Evolutionary conservation across 2,329 filamentous ascomycete genomes (phyloP).

Genomic region (Cercospora beticola): DNA sequence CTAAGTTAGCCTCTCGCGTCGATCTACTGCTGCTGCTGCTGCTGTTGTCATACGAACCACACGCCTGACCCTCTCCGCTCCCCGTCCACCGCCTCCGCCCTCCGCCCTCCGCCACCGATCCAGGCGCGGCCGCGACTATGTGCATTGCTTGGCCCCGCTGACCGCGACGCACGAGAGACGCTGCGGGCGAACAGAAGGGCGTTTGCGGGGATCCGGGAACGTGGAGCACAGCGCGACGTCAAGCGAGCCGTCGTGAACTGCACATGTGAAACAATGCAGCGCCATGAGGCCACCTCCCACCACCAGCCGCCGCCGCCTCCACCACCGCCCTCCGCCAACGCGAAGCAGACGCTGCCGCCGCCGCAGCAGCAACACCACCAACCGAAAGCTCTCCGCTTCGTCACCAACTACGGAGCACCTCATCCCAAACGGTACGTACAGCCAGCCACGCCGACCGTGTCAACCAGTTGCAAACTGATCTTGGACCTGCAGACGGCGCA

Average conservation of each 20-base stretch:
- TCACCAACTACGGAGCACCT: conserved; percentile 78
- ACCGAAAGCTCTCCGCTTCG: conserved; percentile 58
- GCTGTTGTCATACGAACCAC: background rate
- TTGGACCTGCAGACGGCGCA: conserved; percentile 57
- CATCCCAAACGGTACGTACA: conserved; percentile 62
- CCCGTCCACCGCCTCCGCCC: background rate
- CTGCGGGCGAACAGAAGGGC: background rate
- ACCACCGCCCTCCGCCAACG: background rate
- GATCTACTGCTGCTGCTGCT: background rate
- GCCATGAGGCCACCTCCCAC: conserved; percentile 11
- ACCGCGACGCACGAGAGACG: background rate
- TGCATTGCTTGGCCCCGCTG: background rate
- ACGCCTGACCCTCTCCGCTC: background rate
- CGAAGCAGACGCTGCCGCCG: conserved; percentile 1
- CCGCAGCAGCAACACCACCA: conserved; percentile 14
- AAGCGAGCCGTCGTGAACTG: conserved; percentile 6
- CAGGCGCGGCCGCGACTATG: background rate
- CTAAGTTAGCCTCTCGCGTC: background rate
- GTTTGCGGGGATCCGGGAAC: conserved; percentile 16
- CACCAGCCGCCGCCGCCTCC: conserved; percentile 8
- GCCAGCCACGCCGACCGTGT: background rate
- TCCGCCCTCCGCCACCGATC: background rate
- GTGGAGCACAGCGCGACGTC: background rate
- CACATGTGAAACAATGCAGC: conserved; percentile 25
- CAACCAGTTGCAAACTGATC: background rate